phyloP scores from a whole-genome alignment of 805 yeast species.

The Myxozyma nipponensis region DNA sequence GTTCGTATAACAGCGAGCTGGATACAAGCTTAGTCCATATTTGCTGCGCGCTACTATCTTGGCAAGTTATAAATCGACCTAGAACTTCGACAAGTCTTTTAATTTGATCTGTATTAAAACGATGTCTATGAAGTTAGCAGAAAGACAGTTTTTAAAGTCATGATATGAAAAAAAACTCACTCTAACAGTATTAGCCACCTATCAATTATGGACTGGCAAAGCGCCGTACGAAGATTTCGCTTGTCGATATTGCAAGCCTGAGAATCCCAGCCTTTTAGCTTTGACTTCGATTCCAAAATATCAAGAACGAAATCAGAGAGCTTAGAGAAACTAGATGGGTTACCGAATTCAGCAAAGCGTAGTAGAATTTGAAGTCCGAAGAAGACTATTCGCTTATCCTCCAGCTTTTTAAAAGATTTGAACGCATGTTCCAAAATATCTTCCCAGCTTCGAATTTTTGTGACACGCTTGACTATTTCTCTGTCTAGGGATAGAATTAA shows the following conservation, averaged over 20 bases:
- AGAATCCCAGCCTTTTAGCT: slow-evolving; percentile 4
- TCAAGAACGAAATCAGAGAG: slow-evolving; percentile 1
- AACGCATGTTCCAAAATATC: not conserved
- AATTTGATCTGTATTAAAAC: slow-evolving; percentile 5
- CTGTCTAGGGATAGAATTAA: slow-evolving; percentile 9
- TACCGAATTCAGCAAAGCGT: slow-evolving; percentile 10
- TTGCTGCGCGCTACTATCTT: not conserved
- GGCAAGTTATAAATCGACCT: not conserved
- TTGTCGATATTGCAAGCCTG: not conserved
- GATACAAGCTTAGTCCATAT: slow-evolving; percentile 3
- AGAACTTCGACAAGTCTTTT: slow-evolving; percentile 1
- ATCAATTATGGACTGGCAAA: not conserved
- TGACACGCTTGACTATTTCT: not conserved
- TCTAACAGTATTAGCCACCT: slow-evolving; percentile 20
- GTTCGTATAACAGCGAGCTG: slow-evolving; percentile 8
- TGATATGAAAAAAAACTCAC: not conserved
- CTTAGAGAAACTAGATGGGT: not conserved
- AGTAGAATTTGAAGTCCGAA: slow-evolving; percentile 7
- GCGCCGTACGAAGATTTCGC: slow-evolving; percentile 4
- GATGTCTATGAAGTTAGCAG: slow-evolving; percentile 1
- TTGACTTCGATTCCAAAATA: not conserved
- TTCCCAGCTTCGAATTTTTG: not conserved
- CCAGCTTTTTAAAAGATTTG: not conserved
- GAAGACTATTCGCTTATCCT: slow-evolving; percentile 2
- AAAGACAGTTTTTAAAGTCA: not conserved